Base-by-base conservation (phyloP, 805 yeast genomes). In the Lachancea lanzarotensis region DNA sequence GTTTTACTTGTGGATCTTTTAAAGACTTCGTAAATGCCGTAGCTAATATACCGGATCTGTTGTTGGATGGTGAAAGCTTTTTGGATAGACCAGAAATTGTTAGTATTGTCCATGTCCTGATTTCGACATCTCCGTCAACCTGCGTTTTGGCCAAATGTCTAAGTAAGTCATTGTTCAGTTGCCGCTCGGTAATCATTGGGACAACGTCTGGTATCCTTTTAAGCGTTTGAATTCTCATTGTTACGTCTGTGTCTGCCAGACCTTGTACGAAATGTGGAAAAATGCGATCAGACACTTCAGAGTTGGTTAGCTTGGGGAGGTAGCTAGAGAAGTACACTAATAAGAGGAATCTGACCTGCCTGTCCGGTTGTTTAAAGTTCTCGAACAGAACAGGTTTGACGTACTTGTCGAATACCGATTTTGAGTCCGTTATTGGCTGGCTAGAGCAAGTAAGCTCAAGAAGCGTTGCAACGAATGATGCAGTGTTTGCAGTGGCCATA, bases 11-110 rank as follows among this genome's bases (percentile, higher is more conserved):
- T 0, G 90, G 75, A 62, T 91, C 98, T 54, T 81, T 81, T 38
- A 91, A 70, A 0, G 95, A 84, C 55, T 89, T 82, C 2, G 86
- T 76, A 54, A 85, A 83, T 0, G 97, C 98, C 1, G 96, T 88
- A 2, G 88, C 80, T 39, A 93, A 67, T 2, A 93, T 95, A 18
- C 79, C 81, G 9, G 86, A 72, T 46, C 90, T 73, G 30, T 55
- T 62, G 15, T 54, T 49, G 8, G 57, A 46, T 2, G 53, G 46
- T 1, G 70, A 67, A 2, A 65, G 50, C 19, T 56, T 45, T n/a
- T 52, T 49, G 1, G 63, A 51, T 2, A 62, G 53, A 22, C 47
- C 49, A 1, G 60, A 52, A 5, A 59, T 52, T 2, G 58, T 51
- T 3, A 60, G 42, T n/a, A 63, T 48, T 3, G 67, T 63, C 61